Evolutionary conservation across 2,329 filamentous ascomycete genomes (phyloP).

Genomic region (Tolypocladium tundrense): DNA sequence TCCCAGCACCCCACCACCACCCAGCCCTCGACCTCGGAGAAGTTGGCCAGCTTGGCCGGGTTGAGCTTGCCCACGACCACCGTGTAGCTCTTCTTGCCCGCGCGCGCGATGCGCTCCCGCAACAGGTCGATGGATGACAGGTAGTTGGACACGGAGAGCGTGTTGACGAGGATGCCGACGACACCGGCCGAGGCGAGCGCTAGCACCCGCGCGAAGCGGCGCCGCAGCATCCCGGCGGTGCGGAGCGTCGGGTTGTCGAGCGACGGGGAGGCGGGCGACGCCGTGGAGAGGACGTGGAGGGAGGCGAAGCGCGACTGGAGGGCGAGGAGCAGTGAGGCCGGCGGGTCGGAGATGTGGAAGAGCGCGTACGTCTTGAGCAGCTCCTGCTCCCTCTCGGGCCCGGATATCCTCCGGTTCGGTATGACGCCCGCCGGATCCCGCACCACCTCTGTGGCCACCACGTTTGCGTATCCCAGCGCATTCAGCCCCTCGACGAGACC

Average conservation of each 20-base stretch:
- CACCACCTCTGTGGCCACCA: slow-evolving; percentile 62
- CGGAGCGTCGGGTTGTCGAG: slow-evolving; percentile 34
- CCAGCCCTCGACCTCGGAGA: slow-evolving; percentile 91
- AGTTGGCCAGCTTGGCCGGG: slow-evolving; percentile 91
- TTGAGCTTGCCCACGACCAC: slow-evolving; percentile 97
- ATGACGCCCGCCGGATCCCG: slow-evolving; percentile 71
- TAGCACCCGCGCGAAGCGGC: slow-evolving; percentile 81
- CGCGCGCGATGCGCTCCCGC: slow-evolving; percentile 59
- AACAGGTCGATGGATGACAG: slow-evolving; percentile 68
- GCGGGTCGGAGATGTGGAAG: slow-evolving; percentile 77
- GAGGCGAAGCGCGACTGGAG: slow-evolving; percentile 72
- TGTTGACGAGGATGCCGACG: slow-evolving; percentile 93
- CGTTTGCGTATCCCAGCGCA: slow-evolving; percentile 54
- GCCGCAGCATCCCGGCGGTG: slow-evolving; percentile 53
- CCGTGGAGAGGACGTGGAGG: slow-evolving; percentile 67
- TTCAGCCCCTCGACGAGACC: slow-evolving; percentile 44
- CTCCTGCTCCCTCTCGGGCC: slow-evolving; percentile 24
- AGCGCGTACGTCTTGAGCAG: slow-evolving; percentile 58
- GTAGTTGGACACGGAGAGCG: slow-evolving; percentile 85
- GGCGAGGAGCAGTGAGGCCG: slow-evolving; percentile 74
- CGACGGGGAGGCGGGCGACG: slow-evolving; percentile 36
- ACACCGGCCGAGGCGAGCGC: slow-evolving; percentile 70
- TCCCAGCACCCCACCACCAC: slow-evolving; percentile 98
- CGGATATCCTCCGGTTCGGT: slow-evolving; percentile 66
- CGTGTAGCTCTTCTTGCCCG: slow-evolving; percentile 91